These are phyloP conservation scores for Ascochyta clinopodiicola DNA, from an alignment of 2,329 filamentous ascomycete genomes.

Conservation along the genomic window DNA sequence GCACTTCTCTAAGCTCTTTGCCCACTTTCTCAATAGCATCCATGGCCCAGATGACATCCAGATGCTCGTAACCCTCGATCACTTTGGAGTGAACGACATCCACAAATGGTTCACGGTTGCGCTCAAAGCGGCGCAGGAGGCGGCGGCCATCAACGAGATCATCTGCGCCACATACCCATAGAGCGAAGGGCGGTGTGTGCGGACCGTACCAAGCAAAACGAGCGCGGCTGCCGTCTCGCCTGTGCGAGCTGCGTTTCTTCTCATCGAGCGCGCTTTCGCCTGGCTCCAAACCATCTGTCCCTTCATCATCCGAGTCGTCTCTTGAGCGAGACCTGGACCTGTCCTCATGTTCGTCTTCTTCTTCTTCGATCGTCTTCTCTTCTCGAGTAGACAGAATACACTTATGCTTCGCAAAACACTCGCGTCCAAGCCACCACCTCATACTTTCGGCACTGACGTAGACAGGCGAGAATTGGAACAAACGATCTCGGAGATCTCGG, in stretches of 20 bases:
- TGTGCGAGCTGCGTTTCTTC: conserved; percentile 5
- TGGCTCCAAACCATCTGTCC: conserved; percentile 5
- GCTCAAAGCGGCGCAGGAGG: conserved; percentile 75
- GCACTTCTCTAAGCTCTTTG: conserved; percentile 76
- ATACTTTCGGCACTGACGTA: conserved; percentile 90
- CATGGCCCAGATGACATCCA: conserved; percentile 95
- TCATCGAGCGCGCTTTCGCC: conserved; percentile 7
- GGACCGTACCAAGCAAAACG: conserved; percentile 79
- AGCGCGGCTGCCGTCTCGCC: conserved; percentile 51
- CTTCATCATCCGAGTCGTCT: conserved; percentile 26
- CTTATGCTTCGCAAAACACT: conserved; percentile 83
- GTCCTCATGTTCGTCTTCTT: conserved; percentile 50
- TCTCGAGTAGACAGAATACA: conserved; percentile 85
- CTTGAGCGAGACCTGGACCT: conserved; percentile 20
- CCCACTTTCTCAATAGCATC: conserved; percentile 85
- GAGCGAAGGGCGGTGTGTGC: conserved; percentile 78
- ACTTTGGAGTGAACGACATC: conserved; percentile 80
- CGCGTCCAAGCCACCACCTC: conserved; percentile 92
- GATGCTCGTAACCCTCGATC: conserved; percentile 84
- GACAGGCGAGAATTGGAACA: conserved; percentile 92
- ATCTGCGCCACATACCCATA: conserved; percentile 88
- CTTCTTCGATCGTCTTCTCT: conserved; percentile 68
- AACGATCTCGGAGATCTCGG: conserved; percentile 74
- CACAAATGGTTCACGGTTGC: conserved; percentile 81
- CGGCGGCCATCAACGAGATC: conserved; percentile 81